Base-by-base conservation (phyloP, 306 rosid genomes). In the Medicago arabica region DNA sequence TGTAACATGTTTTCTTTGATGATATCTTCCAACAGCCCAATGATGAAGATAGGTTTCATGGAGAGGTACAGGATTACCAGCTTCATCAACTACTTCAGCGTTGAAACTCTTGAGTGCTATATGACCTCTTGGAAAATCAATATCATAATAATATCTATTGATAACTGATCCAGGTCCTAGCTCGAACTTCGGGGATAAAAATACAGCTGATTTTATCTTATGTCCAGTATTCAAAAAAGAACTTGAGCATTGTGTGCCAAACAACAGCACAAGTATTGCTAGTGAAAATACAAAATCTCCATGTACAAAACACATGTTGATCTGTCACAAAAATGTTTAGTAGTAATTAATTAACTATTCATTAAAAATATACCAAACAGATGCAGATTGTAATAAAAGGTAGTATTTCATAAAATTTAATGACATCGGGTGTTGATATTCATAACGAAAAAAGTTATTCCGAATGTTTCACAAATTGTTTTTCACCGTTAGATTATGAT, bases 1-100 rank as follows among this genome's bases (percentile, higher is more conserved):
- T n/a, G 28, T 12, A 23, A 41, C 17, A 41, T 66, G 1, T 8
- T 18, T 79, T 36, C 46, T 76, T 28, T 65, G 67, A 59, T 68
- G 18, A 74, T 77, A 91, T 50, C 83, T 60, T 0, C 0, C 6
- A 16, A 86, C 10, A 74, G 23, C n/a, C 94, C 96, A 91, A n/a
- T 91, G 97, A 9, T 91, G 97, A 23, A 91, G 85, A 76, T 87
- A 91, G 46, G 97, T 86, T 75, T 91, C 90, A 0, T 86, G 83
- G 39, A 91, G 91, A 36, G 94, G 87, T 28, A 89, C n/a, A 25
- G 87, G 63, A 6, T 81, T 12, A 34, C 94, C 91, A 21, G 59
- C 50, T 68, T 87, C 91, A 65, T 92, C 94, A 71, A 92, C 64
- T 8, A 88, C 92, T 72, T 92, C 98, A 8, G 82, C 94, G 25